Base-by-base conservation (phyloP, 2,329 filamentous ascomycete species). In the Exophiala xenobiotica region DNA sequence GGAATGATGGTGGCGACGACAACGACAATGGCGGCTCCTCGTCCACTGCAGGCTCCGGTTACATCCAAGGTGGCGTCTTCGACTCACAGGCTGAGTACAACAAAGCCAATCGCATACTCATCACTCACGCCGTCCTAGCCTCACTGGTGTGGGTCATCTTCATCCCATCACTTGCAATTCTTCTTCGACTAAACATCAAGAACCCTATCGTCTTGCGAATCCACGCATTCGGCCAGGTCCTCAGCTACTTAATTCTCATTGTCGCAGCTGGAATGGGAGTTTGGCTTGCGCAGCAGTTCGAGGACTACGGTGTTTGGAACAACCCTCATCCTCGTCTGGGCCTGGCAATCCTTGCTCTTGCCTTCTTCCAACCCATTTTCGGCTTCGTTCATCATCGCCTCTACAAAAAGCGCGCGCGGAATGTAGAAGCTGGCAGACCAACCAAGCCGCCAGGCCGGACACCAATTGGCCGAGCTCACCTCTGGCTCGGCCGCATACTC, bases 401-500 rank as follows among this genome's bases (percentile, higher is more conserved):
- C 23, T 67, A 63, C 51, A 60, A 61, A 19, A 61, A 50, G 23
- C 52, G 60, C 9, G 42, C 46, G 7, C 29, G 29, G 12, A 52
- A 49, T 8, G 45, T 37, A 11, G 42, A 49, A 23, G 46, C 45
- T 0, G 54, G 56, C 9, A 49, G 42, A 16, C 46, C 46, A 2
- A 54, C 56, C 14, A 58, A 61, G 33, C 29, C 44, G 3, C 60
- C 58, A 18, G 52, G 56, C 12, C 54, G 61, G 9, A 63, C 61
- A 22, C 26, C 35, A 0, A 33, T 51, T 3, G 61, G 58, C 2
- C 48, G 46, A n/a, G 31, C 65, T 2, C 79, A 83, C 58, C 68
- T 80, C 41, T 82, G 79, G 79, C 60, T 80, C 20, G 79, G 79
- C 14, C 71, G 79, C 3, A 58, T 69, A 22, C 68, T 75, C 18